Base-by-base conservation (phyloP, 495 filamentous ascomycete species). In the Terfezia boudieri region DNA sequence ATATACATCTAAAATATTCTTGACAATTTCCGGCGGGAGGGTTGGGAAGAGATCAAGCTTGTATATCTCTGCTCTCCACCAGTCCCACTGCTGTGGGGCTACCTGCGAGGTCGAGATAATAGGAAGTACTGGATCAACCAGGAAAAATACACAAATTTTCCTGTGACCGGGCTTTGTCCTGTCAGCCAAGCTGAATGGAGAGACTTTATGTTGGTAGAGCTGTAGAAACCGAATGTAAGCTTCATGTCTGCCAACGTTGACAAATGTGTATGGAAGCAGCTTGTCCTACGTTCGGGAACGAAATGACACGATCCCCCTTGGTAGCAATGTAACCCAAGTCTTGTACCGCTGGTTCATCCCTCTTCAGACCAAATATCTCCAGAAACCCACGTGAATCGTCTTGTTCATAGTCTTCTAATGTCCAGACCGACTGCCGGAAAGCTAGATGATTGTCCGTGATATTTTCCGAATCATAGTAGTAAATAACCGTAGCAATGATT, bases 401-500 rank as follows among this genome's bases (percentile, higher is more conserved):
- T n/a, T 57, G 35, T 8, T 26, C 51, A 26, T 49, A 23, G 0
- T 65, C 53, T 20, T 66, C 51, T 3, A 62, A 49, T 2, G n/a
- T 32, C 11, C 49, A 26, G 7, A 59, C 55, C 3, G 41, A 14
- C 37, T 74, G 68, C 12, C 73, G 71, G 60, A 83, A 80, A 0
- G 68, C 59, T 0, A 83, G 69, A 26, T 58, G 60, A 55, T 69
- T 75, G 7, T 71, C 62, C 6, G 73, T 78, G 53, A 82, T 74
- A 61, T 86, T 84, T 4, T 76, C 66, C 52, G 59, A 66, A 56
- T 79, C 74, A 60, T 77, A 80, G 67, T 79, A 79, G 64, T 77
- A 80, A 7, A 81, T 59, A 2, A 76, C 74, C 0, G 74, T 76
- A 6, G 76, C 76, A 50, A 70, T 71, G 43, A 80, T 80, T 20